A percentile compares a stretch with the other conserved stretches of the same genome.
Evolutionary conservation across 805 yeast genomes (phyloP).

Genomic region (Blastobotrys terrestris): DNA sequence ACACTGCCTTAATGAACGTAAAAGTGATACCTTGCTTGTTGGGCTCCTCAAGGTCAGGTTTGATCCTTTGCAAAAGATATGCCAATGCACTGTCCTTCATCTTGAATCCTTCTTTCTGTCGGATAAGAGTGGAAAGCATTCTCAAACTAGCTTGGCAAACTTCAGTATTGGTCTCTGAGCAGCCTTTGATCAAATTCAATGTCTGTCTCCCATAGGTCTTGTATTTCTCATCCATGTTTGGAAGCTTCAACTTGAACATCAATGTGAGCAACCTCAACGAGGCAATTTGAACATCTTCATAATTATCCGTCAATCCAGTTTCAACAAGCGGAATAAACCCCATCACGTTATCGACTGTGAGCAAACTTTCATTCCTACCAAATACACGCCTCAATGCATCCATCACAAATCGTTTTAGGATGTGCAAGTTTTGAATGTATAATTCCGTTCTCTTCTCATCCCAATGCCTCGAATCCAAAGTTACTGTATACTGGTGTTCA

Average conservation of each 20-base stretch:
- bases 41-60: constrained; percentile 88
- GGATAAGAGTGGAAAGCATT: constrained; percentile 63
- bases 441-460: constrained; percentile 22
- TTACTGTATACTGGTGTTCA: constrained; percentile 69
- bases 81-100: constrained; percentile 67
- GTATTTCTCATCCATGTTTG: constrained; percentile 37
- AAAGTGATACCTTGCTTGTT: constrained; percentile 83
- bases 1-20: constrained; percentile 71
- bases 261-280: constrained; percentile 57
- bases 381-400: constrained; percentile 71
- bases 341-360: constrained; percentile 52
- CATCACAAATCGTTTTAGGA: constrained; percentile 68
- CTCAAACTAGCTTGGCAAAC: constrained; percentile 74
- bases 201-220: constrained; percentile 26
- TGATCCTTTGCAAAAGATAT: constrained; percentile 62
- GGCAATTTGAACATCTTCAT: constrained; percentile 71
- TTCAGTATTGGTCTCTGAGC: constrained; percentile 72
- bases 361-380: constrained; percentile 52
- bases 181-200: constrained; percentile 56
- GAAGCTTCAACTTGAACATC: constrained; percentile 56
- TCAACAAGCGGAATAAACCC: constrained; percentile 74
- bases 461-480: constrained; percentile 44
- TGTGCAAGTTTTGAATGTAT: constrained; percentile 48
- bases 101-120: constrained; percentile 59
- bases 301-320: constrained; percentile 52